phyloP scores from a whole-genome alignment of 2,329 filamentous ascomycete species.

The Epichloe bromicola region DNA sequence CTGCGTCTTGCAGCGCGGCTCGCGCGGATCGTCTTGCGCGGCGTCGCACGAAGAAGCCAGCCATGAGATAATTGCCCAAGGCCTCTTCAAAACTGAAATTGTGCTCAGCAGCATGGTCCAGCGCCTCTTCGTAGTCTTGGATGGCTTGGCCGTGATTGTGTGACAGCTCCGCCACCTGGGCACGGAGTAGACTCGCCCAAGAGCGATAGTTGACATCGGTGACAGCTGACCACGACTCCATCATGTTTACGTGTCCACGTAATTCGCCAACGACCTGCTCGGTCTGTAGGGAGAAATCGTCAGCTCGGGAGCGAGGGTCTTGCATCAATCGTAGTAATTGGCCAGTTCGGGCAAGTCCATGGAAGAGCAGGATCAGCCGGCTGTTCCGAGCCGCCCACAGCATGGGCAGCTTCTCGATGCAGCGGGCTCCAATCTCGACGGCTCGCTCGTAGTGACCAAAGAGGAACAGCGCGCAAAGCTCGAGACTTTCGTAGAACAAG shows the following conservation, averaged over 20 bases:
- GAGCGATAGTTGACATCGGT: conserved; percentile 59
- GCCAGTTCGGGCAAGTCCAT: conserved; percentile 44
- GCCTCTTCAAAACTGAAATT: conserved; percentile 59
- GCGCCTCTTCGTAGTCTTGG: conserved; percentile 51
- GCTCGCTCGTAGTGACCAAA: conserved; percentile 50
- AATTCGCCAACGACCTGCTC: conserved; percentile 40
- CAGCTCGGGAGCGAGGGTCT: conserved; percentile 31
- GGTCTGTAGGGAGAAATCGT: conserved; percentile 29
- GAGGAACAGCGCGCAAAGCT: conserved; percentile 48
- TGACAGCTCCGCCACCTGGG: conserved; percentile 52
- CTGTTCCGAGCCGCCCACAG: conserved; percentile 50
- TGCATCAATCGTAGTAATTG: conserved; percentile 35
- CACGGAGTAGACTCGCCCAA: conserved; percentile 56
- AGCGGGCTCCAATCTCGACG: conserved; percentile 40
- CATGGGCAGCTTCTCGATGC: conserved; percentile 31
- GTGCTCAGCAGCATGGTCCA: conserved; percentile 59
- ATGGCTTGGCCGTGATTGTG: conserved; percentile 45
- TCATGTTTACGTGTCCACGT: conserved; percentile 41
- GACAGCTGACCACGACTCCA: conserved; percentile 50
- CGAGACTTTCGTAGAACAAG: conserved; percentile 55
- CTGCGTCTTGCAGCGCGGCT: conserved; percentile 53
- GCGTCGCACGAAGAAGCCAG: conserved; percentile 53
- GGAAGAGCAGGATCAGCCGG: conserved; percentile 43
- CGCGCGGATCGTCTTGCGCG: conserved; percentile 55
- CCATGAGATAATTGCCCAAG: conserved; percentile 60